These are phyloP conservation scores for Harringtonia lauricola DNA, from an alignment of 2,329 filamentous ascomycete genomes.

Conservation along the genomic window DNA sequence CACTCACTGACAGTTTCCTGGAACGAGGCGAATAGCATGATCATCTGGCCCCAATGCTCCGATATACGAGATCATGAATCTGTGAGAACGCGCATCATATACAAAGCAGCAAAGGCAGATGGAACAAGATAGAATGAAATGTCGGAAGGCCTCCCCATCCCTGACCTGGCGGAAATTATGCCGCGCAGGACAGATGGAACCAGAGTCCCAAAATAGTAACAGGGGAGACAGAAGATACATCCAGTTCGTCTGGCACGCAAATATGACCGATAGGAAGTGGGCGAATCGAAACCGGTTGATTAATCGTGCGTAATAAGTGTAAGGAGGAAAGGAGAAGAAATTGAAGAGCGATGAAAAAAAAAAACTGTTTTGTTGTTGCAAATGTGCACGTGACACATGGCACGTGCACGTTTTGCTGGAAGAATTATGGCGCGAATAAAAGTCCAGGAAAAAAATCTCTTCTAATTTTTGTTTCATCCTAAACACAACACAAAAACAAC, in stretches of 20 bases:
- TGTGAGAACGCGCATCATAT: too few species aligned
- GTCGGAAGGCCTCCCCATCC: conserved; percentile 8
- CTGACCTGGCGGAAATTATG: conserved; percentile 2
- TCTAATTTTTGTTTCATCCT: too few species aligned
- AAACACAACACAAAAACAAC: too few species aligned
- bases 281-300: conserved; percentile 45
- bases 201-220: conserved; percentile 1
- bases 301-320: conserved; percentile 45
- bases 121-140: not conserved
- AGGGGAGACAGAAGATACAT: conserved; percentile 5
- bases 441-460: too few species aligned
- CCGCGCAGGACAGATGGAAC: conserved; percentile 3
- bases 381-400: too few species aligned
- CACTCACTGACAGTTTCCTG: too few species aligned
- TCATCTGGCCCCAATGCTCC: too few species aligned
- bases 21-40: too few species aligned
- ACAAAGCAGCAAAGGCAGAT: too few species aligned
- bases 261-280: conserved; percentile 49
- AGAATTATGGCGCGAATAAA: not conserved
- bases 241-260: conserved; percentile 43
- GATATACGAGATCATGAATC: too few species aligned
- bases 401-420: conserved; percentile 3
- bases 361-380: conserved; percentile 2
- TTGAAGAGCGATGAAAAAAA: conserved; percentile 5
- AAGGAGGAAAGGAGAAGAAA: conserved; percentile 14